These are phyloP conservation scores for Globisporangium nagaii DNA, from an alignment of 352 stramenopile genomes.

Conservation along the genomic window DNA sequence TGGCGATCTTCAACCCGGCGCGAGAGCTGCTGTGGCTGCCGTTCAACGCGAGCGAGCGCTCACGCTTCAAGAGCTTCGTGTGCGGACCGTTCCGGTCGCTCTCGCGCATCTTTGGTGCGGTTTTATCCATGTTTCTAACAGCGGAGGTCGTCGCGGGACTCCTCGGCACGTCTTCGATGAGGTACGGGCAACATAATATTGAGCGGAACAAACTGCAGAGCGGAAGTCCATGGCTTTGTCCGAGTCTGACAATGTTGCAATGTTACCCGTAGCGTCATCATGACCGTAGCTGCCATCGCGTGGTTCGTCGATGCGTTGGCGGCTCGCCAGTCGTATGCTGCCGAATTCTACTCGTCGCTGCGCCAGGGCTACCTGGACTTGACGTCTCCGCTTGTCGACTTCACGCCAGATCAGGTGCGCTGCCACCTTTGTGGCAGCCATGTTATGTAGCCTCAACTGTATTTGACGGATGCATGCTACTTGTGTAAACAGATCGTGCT, in stretches of 20 bases:
- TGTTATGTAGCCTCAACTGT: too few relatives aligned
- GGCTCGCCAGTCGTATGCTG: conserved; percentile 74
- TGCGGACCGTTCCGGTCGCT: conserved; percentile 75
- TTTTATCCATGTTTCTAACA: conserved; percentile 70
- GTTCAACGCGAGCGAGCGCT: conserved; percentile 64
- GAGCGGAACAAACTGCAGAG: too few relatives aligned
- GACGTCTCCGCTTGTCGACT: conserved; percentile 71
- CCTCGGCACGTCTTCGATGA: conserved; percentile 49
- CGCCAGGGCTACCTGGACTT: conserved; percentile 80
- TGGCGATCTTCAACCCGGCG: conserved; percentile 80
- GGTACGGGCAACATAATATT: too few relatives aligned
- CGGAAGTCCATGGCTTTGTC: too few relatives aligned
- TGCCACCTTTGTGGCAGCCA: too few relatives aligned
- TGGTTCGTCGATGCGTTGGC: conserved; percentile 73
- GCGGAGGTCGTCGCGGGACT: conserved; percentile 32
- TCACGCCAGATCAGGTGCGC: conserved; percentile 76
- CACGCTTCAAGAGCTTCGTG: conserved; percentile 77
- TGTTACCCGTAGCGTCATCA: conserved; percentile 33
- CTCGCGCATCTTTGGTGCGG: conserved; percentile 64
- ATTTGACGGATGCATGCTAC: neutral
- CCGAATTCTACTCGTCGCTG: conserved; percentile 82
- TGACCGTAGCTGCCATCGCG: conserved; percentile 49
- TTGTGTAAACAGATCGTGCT: conserved; percentile 43
- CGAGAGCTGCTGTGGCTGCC: conserved; percentile 84
- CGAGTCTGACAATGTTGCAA: too few relatives aligned